Evolutionary conservation across 2,329 filamentous ascomycete species (phyloP).

Genomic region (Lecanoromycetidae sp.): DNA sequence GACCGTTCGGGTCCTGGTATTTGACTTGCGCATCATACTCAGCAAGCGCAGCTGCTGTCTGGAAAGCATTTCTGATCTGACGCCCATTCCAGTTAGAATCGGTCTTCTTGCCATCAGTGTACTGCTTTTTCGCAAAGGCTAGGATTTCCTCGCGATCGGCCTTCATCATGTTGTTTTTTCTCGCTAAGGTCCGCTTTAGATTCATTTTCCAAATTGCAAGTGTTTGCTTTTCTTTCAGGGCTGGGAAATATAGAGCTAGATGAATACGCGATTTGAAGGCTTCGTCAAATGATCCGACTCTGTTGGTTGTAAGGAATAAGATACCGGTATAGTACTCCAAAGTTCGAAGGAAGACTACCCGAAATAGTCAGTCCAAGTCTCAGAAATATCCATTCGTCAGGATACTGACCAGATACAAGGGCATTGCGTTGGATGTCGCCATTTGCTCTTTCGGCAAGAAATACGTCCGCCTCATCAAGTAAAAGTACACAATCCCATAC

Average conservation of each 20-base stretch:
- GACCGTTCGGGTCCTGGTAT: not conserved
- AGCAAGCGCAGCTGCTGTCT: slow-evolving; percentile 26
- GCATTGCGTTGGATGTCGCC: slow-evolving; percentile 35
- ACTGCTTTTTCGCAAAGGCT: slow-evolving; percentile 14
- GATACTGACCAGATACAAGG: no score
- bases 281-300: slow-evolving; percentile 32
- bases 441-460: slow-evolving; percentile 27
- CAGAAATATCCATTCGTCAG: not conserved
- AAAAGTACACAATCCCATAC: slow-evolving; percentile 40
- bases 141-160: slow-evolving; percentile 13
- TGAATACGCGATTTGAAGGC: slow-evolving; percentile 38
- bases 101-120: slow-evolving; percentile 7
- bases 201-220: slow-evolving; percentile 19
- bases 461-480: slow-evolving; percentile 37
- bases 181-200: slow-evolving; percentile 14
- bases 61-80: slow-evolving; percentile 28
- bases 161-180: slow-evolving; percentile 1
- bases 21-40: slow-evolving; percentile 17
- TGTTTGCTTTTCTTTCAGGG: slow-evolving; percentile 22
- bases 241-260: slow-evolving; percentile 32
- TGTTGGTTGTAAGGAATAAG: slow-evolving; percentile 36
- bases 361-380: not conserved
- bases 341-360: slow-evolving; percentile 30
- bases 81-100: slow-evolving; percentile 26
- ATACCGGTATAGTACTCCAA: slow-evolving; percentile 32